phyloP scores from a whole-genome alignment of 2,329 filamentous ascomycete species.

The Verticillium isaacii region DNA sequence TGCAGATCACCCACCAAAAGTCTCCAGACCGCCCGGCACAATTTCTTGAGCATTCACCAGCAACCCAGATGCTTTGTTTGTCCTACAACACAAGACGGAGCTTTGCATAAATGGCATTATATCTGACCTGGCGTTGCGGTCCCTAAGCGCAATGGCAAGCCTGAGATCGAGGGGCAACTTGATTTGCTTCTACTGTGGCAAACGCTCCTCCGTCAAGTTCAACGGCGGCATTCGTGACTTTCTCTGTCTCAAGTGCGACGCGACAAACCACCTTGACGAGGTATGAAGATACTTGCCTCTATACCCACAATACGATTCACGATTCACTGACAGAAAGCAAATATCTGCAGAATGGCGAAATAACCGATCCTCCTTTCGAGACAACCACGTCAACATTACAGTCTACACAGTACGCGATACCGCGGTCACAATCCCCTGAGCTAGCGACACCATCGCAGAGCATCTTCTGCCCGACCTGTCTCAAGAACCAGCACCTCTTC shows the following conservation, averaged over 20 bases:
- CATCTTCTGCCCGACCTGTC: constrained; percentile 70
- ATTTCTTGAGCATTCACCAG: constrained; percentile 15
- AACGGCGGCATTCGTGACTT: constrained; percentile 60
- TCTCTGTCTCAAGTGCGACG: constrained; percentile 73
- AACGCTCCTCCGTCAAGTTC: constrained; percentile 55
- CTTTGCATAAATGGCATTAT: constrained; percentile 14
- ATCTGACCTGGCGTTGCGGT: constrained; percentile 1
- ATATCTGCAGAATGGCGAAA: constrained; percentile 68
- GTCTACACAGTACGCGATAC: constrained; percentile 41
- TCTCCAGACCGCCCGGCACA: constrained; percentile 28
- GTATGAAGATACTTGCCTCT: constrained; percentile 38
- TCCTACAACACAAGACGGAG: constrained; percentile 6
- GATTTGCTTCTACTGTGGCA: constrained; percentile 81
- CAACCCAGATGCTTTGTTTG: background rate
- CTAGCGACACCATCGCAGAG: constrained; percentile 25
- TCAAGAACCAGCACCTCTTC: constrained; percentile 84
- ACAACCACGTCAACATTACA: constrained; percentile 43
- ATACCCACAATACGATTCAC: background rate
- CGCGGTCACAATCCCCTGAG: constrained; percentile 30
- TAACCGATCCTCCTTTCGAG: constrained; percentile 75
- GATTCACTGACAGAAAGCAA: background rate
- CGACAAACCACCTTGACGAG: constrained; percentile 84
- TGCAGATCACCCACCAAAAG: background rate
- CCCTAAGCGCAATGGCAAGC: constrained; percentile 32
- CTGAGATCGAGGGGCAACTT: constrained; percentile 40